Conservation (phyloP, 768 basidiomycete genomes). For the Steccherinum ochraceum region DNA sequence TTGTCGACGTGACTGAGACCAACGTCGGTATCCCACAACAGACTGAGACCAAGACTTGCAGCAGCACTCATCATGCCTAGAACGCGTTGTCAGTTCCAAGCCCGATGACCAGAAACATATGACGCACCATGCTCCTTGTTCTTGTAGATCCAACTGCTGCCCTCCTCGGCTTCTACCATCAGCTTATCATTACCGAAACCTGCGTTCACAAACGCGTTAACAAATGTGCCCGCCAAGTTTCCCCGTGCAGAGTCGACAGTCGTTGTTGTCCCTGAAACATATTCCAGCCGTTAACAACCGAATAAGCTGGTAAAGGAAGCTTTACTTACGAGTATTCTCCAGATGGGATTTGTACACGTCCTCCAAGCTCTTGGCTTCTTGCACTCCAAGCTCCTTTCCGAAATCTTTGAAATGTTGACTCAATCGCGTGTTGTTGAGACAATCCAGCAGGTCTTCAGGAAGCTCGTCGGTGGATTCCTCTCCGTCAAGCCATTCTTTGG, state of each 20-base stretch:
- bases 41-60: constrained; percentile 86
- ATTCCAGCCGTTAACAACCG: too few species aligned
- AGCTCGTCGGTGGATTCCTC: constrained; percentile 56
- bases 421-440: constrained; percentile 79
- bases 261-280: constrained; percentile 50
- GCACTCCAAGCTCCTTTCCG: constrained; percentile 88
- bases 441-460: constrained; percentile 77
- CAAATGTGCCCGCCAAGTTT: constrained; percentile 94
- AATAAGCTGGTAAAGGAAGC: neutral
- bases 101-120: neutral
- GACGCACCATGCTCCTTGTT: constrained; percentile 92
- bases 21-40: constrained; percentile 94
- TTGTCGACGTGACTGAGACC: constrained; percentile 95
- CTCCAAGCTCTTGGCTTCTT: constrained; percentile 86
- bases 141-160: constrained; percentile 99
- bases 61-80: constrained; percentile 94
- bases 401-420: constrained; percentile 84
- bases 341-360: constrained; percentile 97
- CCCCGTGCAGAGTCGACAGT: constrained; percentile 91
- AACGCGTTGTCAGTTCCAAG: neutral
- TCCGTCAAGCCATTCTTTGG: constrained; percentile 81
- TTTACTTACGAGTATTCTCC: constrained; percentile 70
- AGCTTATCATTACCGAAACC: constrained; percentile 98
- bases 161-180: constrained; percentile 95
- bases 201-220: constrained; percentile 98